These are phyloP conservation scores for Melocanna baccifera DNA, from an alignment of 176 grass and related monocot species.

Conservation along the genomic window DNA sequence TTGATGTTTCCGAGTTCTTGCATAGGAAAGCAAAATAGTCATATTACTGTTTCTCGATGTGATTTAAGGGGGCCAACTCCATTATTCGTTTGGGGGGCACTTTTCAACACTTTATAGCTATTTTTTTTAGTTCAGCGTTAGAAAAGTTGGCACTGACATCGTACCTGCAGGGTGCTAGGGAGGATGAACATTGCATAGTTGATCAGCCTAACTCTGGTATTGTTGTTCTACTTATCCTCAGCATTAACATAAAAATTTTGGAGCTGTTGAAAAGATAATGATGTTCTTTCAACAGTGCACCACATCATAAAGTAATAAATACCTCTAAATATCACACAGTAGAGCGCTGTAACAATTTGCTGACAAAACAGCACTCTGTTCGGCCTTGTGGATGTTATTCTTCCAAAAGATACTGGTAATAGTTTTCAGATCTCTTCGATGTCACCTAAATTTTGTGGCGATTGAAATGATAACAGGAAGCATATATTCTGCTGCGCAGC, in stretches of 20 bases:
- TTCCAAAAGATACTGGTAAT: background rate
- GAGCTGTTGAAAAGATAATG: background rate
- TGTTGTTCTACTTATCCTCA: background rate
- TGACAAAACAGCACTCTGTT: background rate
- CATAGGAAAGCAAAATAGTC: background rate
- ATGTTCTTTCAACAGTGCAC: background rate
- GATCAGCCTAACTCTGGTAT: background rate
- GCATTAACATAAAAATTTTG: background rate
- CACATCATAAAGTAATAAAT: background rate
- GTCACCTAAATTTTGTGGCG: background rate
- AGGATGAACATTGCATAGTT: background rate
- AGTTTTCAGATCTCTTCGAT: background rate
- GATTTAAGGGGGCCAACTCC: constrained; percentile 13
- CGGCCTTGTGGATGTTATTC: background rate
- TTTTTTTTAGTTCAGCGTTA: background rate
- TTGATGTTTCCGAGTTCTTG: background rate
- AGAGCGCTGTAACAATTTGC: background rate
- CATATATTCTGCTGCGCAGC: background rate
- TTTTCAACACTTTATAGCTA: background rate
- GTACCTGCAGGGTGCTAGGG: background rate
- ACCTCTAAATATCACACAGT: background rate
- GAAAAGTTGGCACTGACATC: constrained; percentile 3
- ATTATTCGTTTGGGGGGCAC: background rate
- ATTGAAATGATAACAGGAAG: background rate
- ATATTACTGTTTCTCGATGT: background rate